Conservation (phyloP, 768 basidiomycete genomes). For the Hortiboletus flavorubellus region DNA sequence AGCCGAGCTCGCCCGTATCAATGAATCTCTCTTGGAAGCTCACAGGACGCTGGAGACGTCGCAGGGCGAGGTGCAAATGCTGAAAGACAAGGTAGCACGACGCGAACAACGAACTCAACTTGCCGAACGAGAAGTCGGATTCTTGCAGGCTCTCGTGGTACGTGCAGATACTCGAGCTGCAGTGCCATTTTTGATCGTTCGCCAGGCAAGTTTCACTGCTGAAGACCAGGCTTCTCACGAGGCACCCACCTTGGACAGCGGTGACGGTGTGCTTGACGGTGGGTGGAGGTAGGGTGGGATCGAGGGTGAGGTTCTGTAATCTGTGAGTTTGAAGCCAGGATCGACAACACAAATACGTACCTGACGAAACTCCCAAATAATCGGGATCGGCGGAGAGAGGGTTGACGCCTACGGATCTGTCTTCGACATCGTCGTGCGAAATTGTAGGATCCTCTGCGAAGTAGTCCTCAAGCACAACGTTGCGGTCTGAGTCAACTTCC, state of each 20-base stretch:
- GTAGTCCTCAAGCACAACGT: too few relatives aligned
- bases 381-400: too few relatives aligned
- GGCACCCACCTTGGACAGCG: slow-evolving; percentile 25
- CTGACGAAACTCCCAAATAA: too few relatives aligned
- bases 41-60: slow-evolving; percentile 32
- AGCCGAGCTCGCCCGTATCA: slow-evolving; percentile 43
- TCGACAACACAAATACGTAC: too few relatives aligned
- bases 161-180: slow-evolving; percentile 23
- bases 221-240: slow-evolving; percentile 45
- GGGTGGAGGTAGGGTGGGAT: too few relatives aligned
- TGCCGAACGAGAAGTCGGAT: slow-evolving; percentile 62
- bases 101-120: slow-evolving; percentile 40
- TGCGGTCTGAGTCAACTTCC: too few relatives aligned
- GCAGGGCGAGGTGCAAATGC: slow-evolving; percentile 35
- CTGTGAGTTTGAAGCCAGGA: too few relatives aligned
- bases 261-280: neutral
- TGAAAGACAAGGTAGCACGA: slow-evolving; percentile 38
- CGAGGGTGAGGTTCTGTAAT: too few relatives aligned
- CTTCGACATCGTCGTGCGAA: too few relatives aligned
- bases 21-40: slow-evolving; percentile 36
- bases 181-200: neutral
- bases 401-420: too few relatives aligned
- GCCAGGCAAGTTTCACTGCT: slow-evolving; percentile 59
- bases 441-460: too few relatives aligned
- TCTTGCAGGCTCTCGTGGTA: slow-evolving; percentile 64